Evolutionary conservation across 805 yeast genomes (phyloP).

Genomic region (Ascoidea tarda): DNA sequence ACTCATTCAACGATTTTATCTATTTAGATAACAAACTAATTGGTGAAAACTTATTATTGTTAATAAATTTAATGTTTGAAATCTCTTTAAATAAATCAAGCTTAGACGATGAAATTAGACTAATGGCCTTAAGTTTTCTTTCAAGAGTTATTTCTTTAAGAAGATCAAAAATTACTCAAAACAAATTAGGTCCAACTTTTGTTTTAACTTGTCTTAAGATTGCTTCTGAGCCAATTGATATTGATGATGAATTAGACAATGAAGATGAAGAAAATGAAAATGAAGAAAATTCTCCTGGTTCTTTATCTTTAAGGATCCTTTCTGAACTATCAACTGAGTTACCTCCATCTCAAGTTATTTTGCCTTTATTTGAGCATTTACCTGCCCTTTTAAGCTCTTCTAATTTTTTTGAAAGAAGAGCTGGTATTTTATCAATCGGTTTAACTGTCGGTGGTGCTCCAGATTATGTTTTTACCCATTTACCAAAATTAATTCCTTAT

Average conservation of each 20-base stretch:
- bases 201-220: conserved; percentile 61
- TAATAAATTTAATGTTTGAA: conserved; percentile 63
- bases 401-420: conserved; percentile 75
- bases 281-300: conserved; percentile 72
- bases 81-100: conserved; percentile 45
- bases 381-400: conserved; percentile 42
- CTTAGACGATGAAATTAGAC: conserved; percentile 71
- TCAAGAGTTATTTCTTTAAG: conserved; percentile 68
- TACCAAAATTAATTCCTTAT: conserved; percentile 58
- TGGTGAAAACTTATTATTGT: conserved; percentile 57
- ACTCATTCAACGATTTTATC: conserved; percentile 69
- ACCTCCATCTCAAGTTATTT: conserved; percentile 87
- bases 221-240: conserved; percentile 73
- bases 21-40: conserved; percentile 64
- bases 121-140: conserved; percentile 72
- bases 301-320: conserved; percentile 68
- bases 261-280: conserved; percentile 88
- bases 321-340: conserved; percentile 68
- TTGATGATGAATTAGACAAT: conserved; percentile 55
- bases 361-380: conserved; percentile 58
- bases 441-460: conserved; percentile 89
- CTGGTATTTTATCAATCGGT: conserved; percentile 70
- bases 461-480: conserved; percentile 69
- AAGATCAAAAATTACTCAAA: conserved; percentile 64
- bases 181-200: conserved; percentile 74